Evolutionary conservation across 140 eudicot genomes (phyloP), one percentile per base, ranked within the genome.

Genomic region (Oenanthe javanica): DNA sequence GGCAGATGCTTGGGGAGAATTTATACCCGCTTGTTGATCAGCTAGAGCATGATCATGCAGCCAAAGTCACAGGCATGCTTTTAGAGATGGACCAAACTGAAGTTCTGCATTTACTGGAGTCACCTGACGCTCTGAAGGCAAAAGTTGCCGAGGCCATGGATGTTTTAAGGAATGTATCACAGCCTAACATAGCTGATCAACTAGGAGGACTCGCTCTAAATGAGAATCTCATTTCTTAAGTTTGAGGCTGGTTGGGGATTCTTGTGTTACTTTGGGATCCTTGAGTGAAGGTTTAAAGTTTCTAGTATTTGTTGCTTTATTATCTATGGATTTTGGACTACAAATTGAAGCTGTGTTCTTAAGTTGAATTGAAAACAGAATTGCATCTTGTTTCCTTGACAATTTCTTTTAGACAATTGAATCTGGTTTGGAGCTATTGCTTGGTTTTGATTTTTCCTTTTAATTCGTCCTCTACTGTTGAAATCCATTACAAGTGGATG

Each of bases 1-100:
- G 48, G 66, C 84, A 92, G 96, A 92, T 92, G 97, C 43, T 92
- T 86, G 97, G 97, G 61, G 97, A 92, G 77, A 92, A 81, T 66
- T 73, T 93, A 72, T 93, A 78, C 81, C 81, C 81, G 0, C 72
- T 78, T 14, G 81, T 78, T 1, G 81, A 78, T 46, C 81, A 78
- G 81, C 21, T 78, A 70, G 81, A 78, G 81, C 81, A 78, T 11
- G 81, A 78, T 21, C 51, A 78, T 57, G 81, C 81, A 1, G 97
- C 97, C 42, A 92, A 92, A 75, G 97, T 92, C 55, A 92, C 97
- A 0, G 97, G 97, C 45, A 92, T 92, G 97, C 93, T 92, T 76
- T 83, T 92, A 74, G 97, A 92, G 87, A 90, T 92, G 97, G 97
- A 92, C 86, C 97, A 92, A 83, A 92, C 96, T 0, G 97, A 92